Percentiles rank a stretch among this genome's conserved stretches.
These are phyloP conservation scores for Cryptococcus amylolentus DNA, from an alignment of 1,284 basidiomycete genomes.

Conservation along the genomic window DNA sequence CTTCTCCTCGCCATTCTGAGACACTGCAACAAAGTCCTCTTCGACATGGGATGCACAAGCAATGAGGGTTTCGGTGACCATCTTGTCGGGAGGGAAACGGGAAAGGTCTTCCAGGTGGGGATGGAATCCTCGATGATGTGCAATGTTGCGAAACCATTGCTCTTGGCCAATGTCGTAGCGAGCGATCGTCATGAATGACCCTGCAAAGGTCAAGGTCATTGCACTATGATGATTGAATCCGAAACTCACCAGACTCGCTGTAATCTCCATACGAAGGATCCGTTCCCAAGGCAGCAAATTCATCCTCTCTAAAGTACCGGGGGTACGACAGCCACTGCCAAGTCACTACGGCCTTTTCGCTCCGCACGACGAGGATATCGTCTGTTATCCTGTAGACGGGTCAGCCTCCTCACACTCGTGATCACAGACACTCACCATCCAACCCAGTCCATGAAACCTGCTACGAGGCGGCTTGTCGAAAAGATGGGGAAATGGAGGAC, in stretches of 20 bases:
- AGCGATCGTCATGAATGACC: constrained; percentile 16
- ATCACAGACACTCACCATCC: constrained; percentile 21
- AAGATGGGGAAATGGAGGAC: constrained; percentile 27
- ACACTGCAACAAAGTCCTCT: neutral
- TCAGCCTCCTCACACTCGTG: neutral
- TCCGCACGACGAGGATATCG: constrained; percentile 20
- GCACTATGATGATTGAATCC: neutral
- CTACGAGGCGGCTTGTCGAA: constrained; percentile 22
- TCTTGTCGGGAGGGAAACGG: neutral
- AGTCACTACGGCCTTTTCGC: constrained; percentile 6
- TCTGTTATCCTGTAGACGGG: constrained; percentile 17
- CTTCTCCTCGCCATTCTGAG: neutral
- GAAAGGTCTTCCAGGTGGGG: constrained; percentile 1
- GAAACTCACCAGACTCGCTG: constrained; percentile 22
- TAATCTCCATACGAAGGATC: constrained; percentile 16
- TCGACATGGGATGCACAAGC: constrained; percentile 4
- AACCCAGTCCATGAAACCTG: constrained; percentile 19
- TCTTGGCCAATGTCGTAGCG: neutral
- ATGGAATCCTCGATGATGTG: constrained; percentile 18
- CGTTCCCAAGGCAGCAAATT: neutral
- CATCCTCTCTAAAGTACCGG: constrained; percentile 17
- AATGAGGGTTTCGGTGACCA: constrained; percentile 16
- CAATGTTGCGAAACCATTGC: constrained; percentile 11
- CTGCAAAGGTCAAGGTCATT: constrained; percentile 4
- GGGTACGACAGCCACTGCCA: constrained; percentile 30